phyloP scores from a whole-genome alignment of 2,329 filamentous ascomycete species.

The Daldinia sp. region DNA sequence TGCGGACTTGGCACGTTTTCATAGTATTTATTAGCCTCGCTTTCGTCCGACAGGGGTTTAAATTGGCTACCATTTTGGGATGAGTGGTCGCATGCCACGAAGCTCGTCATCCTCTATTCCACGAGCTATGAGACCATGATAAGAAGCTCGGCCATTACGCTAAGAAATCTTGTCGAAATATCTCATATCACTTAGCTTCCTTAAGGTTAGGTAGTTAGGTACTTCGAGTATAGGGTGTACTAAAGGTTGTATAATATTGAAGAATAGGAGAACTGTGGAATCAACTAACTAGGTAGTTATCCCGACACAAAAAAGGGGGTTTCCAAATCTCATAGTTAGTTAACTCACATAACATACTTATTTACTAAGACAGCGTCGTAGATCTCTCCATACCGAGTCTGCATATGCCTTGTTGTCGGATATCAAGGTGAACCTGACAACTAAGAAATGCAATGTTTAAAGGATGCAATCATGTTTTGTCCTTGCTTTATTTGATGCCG shows the following conservation, averaged over 20 bases:
- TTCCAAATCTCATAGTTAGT: neutral
- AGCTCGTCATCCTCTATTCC: constrained; percentile 2
- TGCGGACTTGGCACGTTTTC: constrained; percentile 33
- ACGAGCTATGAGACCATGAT: neutral
- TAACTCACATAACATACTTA: neutral
- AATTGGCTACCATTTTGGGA: constrained; percentile 34
- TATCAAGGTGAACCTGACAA: neutral
- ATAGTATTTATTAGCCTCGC: constrained; percentile 18
- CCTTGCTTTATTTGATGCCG: constrained; percentile 6
- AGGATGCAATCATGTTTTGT: constrained; percentile 2
- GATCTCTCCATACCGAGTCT: constrained; percentile 14
- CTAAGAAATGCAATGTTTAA: constrained; percentile 29
- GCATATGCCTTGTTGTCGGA: constrained; percentile 1
- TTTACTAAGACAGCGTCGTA: constrained; percentile 7
- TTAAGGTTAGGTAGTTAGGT: no score
- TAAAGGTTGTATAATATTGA: no score
- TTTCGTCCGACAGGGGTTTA: constrained; percentile 32
- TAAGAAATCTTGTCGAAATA: neutral
- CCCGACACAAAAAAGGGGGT: neutral
- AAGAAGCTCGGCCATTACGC: neutral
- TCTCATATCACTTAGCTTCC: no score
- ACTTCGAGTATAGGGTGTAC: no score
- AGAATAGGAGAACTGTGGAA: neutral
- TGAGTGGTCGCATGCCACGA: constrained; percentile 13
- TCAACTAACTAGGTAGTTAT: no score